These are phyloP conservation scores for Skeletonema potamos DNA, from an alignment of 108 stramenopile genomes.

Conservation along the genomic window DNA sequence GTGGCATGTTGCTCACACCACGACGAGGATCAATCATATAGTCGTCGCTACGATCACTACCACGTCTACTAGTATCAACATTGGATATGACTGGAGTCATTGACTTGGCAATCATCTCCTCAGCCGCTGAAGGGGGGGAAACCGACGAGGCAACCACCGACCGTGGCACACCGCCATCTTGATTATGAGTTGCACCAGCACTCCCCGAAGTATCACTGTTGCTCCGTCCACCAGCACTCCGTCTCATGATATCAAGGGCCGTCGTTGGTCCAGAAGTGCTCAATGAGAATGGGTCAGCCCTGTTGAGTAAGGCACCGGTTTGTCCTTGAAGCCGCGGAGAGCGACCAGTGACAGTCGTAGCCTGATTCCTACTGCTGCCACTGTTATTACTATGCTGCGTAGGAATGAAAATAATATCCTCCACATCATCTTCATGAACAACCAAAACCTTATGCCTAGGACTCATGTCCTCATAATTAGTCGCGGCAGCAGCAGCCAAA, in stretches of 20 bases:
- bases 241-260: neutral
- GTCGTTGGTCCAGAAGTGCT: neutral
- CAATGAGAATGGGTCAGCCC: neutral
- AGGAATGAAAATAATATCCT: neutral
- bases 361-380: neutral
- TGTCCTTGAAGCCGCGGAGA: neutral
- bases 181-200: neutral
- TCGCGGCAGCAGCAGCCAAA: neutral
- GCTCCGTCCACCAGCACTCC: neutral
- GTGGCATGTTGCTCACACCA: neutral
- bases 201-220: neutral
- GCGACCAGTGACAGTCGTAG: neutral
- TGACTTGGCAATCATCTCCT: neutral
- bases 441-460: neutral
- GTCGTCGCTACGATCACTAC: too few relatives aligned
- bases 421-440: neutral
- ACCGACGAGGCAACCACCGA: neutral
- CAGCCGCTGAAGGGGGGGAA: neutral
- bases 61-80: neutral
- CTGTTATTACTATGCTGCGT: neutral
- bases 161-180: neutral
- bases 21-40: neutral
- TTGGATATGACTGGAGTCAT: neutral
- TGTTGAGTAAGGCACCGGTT: neutral
- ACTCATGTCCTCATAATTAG: neutral